These are phyloP conservation scores for Microdochium bolleyi DNA, from an alignment of 2,329 filamentous ascomycete species.

Conservation along the genomic window DNA sequence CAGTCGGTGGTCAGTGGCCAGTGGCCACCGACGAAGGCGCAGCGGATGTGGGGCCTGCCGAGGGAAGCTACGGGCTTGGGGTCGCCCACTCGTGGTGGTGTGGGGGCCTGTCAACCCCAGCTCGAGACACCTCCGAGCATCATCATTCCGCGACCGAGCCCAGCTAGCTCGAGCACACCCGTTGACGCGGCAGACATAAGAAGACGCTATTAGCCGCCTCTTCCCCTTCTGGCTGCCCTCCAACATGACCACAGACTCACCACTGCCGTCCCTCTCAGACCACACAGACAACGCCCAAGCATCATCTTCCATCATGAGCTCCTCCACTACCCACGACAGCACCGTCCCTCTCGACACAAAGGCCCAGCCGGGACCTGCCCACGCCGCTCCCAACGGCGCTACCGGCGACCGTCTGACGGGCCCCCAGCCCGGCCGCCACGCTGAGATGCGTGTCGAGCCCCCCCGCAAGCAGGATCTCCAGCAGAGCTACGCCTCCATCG, in stretches of 20 bases:
- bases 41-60: no score
- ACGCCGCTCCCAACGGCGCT: not conserved
- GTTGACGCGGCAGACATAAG: no score
- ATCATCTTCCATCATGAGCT: not conserved
- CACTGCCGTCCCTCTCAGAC: no score
- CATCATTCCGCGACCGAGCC: not conserved
- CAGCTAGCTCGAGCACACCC: not conserved
- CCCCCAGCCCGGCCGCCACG: conserved; percentile 36
- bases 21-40: no score
- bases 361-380: not conserved
- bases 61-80: no score
- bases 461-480: conserved; percentile 79
- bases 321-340: not conserved
- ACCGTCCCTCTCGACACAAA: not conserved
- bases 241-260: no score
- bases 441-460: conserved; percentile 65
- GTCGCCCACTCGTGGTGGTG: no score
- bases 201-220: no score
- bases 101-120: no score
- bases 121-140: not conserved
- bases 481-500: conserved; percentile 63
- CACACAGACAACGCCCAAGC: not conserved
- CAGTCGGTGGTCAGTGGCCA: no score
- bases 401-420: conserved; percentile 16
- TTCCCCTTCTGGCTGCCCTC: no score